These are phyloP conservation scores for Ramularia collo-cygni DNA, from an alignment of 2,329 filamentous ascomycete genomes.

Conservation along the genomic window DNA sequence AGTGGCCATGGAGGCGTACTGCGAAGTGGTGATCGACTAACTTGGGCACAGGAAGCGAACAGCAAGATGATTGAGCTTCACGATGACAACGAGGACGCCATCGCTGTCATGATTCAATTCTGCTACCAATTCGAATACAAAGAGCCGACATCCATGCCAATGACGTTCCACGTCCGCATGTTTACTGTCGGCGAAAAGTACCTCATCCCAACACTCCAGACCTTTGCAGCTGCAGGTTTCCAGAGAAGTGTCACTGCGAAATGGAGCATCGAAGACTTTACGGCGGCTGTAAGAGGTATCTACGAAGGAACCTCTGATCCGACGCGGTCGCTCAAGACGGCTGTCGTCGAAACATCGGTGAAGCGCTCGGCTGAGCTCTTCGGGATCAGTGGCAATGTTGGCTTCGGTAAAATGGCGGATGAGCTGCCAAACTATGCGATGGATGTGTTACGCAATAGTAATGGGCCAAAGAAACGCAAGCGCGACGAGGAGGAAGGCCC, in stretches of 20 bases:
- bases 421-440: too few species aligned
- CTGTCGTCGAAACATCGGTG: too few species aligned
- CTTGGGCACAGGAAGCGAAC: constrained; percentile 3
- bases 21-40: too few species aligned
- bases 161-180: constrained; percentile 8
- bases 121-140: constrained; percentile 6
- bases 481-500: too few species aligned
- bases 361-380: too few species aligned
- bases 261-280: constrained; percentile 1
- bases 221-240: constrained; percentile 3
- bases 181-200: constrained; percentile 9
- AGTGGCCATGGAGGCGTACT: too few species aligned
- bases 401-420: too few species aligned
- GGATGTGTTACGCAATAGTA: too few species aligned
- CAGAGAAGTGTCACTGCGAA: neutral
- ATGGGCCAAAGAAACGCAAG: too few species aligned
- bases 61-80: constrained; percentile 2
- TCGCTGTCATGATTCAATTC: constrained; percentile 1
- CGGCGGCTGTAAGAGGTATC: constrained; percentile 1
- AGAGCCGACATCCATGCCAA: neutral
- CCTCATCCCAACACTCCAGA: constrained; percentile 4
- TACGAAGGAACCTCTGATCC: neutral
- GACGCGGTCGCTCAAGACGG: too few species aligned
- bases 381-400: too few species aligned
- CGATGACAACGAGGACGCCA: constrained; percentile 4